Base-by-base conservation (phyloP, 2,329 filamentous ascomycete genomes). In the Aspergillus sp. region DNA sequence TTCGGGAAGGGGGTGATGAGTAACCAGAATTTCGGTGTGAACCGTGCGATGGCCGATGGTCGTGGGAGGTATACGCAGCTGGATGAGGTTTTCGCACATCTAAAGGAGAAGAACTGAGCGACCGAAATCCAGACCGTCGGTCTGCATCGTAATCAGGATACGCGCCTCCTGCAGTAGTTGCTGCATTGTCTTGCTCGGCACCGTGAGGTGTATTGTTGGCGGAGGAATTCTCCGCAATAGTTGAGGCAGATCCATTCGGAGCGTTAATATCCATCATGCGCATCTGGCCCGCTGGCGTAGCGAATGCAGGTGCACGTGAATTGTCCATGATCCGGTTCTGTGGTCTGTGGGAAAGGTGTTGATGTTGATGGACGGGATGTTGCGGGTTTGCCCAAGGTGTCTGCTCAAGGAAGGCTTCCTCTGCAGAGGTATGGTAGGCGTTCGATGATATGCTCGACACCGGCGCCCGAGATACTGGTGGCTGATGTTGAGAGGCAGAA, bases 341-440 rank as follows among this genome's bases (percentile, higher is more conserved):
- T 3, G 69, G 67, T 41, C 74, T 66, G 53, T 70, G 67, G 24
- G 70, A 74, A 41, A 77, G 74, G 42, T 76, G 72, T 53, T 78
- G 71, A 61, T 77, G 71, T 59, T 84, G 82, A 69, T 91, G 87
- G 9, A 86, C 83, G 6, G 89, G 87, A 69, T 91, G 88, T 64
- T 93, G 90, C 17, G 92, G 91, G 70, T 96, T 96, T 36, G 92
- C 91, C 93, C 93, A 97, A 1, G 92, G 89, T 5, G 90, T 96
- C 64, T 93, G 88, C 68, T 96, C 90, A 55, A 96, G 83, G 65
- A 95, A 96, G 62, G 93, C 89, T 72, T 96, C 91, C 66, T 90
- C 90, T 22, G 90, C 90, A 39, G 88, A 77, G 24, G 84, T 66
- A 41, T 70, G 71, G 61, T 69, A 67, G 24, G 63, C 57, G 26